Base-by-base conservation (phyloP, 1,284 basidiomycete genomes). In the Pterulicium gracile region DNA sequence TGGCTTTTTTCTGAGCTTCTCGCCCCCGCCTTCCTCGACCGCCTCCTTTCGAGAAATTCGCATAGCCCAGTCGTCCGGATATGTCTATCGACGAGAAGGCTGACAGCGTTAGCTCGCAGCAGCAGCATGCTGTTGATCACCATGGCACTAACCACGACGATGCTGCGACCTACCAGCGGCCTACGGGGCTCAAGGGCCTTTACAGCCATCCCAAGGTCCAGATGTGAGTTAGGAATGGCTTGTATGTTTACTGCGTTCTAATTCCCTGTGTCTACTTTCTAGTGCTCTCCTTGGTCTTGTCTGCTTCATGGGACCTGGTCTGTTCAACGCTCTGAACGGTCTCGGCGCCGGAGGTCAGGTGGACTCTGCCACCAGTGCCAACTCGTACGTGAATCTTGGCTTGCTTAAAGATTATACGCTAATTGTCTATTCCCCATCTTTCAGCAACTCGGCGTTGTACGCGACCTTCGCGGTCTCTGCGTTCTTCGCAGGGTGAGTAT, bases 331-430 rank as follows among this genome's bases (percentile, higher is more conserved):
- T 14, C 55, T 74, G 54, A 77, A 72, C 50, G 83, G 83, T 23
- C 69, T 88, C 45, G 85, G 84, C 14, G 83, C 69, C 24, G 83
- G 81, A 34, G 84, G 84, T 13, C 79, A 81, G 62, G 58, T 84
- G 42, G 75, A 78, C 53, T 57, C 71, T 17, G 69, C 64, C 4
- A 79, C 73, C 3, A 73, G 72, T 50, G 75, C 80, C 4, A 86
- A 87, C 51, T 71, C 80, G 1, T 39, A 39, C n/a, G 36, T 10
- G 7, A 32, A n/a, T n/a, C 27, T 7, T 32, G n/a, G 27, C 27
- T 32, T 32, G 10, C 27, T 10, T 32, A 32, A n/a, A 32, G 10
- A 10, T 32, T 7, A 39, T 39, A 39, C 19, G 36, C 36, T 17
- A 5, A 39, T 39, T 18, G 5, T 7, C n/a, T n/a, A n/a, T n/a